Evolutionary conservation across 768 basidiomycete genomes (phyloP).

Genomic region (Cystofilobasidium capitatum): DNA sequence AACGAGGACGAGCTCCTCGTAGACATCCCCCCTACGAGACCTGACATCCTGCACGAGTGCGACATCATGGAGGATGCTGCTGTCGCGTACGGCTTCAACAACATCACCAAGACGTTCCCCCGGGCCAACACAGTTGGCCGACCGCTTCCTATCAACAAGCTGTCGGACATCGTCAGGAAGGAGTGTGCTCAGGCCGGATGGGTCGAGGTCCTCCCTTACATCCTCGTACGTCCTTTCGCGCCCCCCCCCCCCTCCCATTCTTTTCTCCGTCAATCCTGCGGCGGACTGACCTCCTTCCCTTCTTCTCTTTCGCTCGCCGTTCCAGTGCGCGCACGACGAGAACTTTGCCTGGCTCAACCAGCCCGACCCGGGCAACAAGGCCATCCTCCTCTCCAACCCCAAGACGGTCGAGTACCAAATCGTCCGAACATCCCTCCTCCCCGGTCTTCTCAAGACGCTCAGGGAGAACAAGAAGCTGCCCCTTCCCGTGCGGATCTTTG

Average conservation of each 20-base stretch:
- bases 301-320: slow-evolving; percentile 12
- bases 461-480: slow-evolving; percentile 92
- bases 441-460: slow-evolving; percentile 90
- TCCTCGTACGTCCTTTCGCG: slow-evolving; percentile 54
- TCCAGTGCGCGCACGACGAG: slow-evolving; percentile 84
- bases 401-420: slow-evolving; percentile 98
- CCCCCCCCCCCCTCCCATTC: slow-evolving; percentile 42
- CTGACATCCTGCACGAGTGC: slow-evolving; percentile 95
- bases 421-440: slow-evolving; percentile 87
- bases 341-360: slow-evolving; percentile 92
- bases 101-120: slow-evolving; percentile 83
- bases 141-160: slow-evolving; percentile 75
- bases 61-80: slow-evolving; percentile 98
- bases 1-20: slow-evolving; percentile 63
- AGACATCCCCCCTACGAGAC: slow-evolving; percentile 82
- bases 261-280: slow-evolving; percentile 35
- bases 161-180: slow-evolving; percentile 73
- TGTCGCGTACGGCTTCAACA: slow-evolving; percentile 96
- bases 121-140: slow-evolving; percentile 89
- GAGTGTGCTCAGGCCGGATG: slow-evolving; percentile 95
- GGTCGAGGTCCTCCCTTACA: slow-evolving; percentile 89
- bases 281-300: slow-evolving; percentile 1
- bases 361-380: slow-evolving; percentile 65
- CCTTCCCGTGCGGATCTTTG: slow-evolving; percentile 86
- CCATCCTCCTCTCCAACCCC: slow-evolving; percentile 88